A percentile compares a stretch with the other conserved stretches of the same genome.
phyloP scores from a whole-genome alignment of 2,329 filamentous ascomycete species.

The Hypoxylon sp. region DNA sequence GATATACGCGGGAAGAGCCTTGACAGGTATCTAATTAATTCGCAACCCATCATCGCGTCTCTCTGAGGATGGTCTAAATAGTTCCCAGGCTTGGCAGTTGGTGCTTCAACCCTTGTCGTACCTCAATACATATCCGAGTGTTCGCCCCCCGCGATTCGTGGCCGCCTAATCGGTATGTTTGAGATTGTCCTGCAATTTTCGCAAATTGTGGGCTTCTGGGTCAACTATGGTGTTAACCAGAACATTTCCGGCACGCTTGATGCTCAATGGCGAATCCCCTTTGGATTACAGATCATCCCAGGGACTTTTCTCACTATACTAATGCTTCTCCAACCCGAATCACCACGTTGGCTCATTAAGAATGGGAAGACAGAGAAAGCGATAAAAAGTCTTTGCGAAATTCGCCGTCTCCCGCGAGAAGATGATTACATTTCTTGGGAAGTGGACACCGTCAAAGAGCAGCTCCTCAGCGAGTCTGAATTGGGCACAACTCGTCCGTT shows the following conservation, averaged over 20 bases:
- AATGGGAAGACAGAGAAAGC: constrained; percentile 67
- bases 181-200: constrained; percentile 69
- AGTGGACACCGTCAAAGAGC: constrained; percentile 70
- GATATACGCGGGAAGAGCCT: constrained; percentile 66
- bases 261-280: constrained; percentile 66
- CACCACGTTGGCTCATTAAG: constrained; percentile 71
- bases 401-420: constrained; percentile 64
- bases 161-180: constrained; percentile 68
- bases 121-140: constrained; percentile 64
- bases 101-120: constrained; percentile 64
- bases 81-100: constrained; percentile 45
- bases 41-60: constrained; percentile 10
- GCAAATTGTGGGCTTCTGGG: constrained; percentile 67
- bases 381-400: constrained; percentile 67
- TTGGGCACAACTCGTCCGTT: constrained; percentile 6
- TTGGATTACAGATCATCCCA: constrained; percentile 70
- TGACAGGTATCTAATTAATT: constrained; percentile 64
- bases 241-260: constrained; percentile 50
- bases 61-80: background rate
- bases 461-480: constrained; percentile 54
- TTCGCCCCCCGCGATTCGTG: constrained; percentile 67
- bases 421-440: constrained; percentile 75
- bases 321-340: constrained; percentile 66
- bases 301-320: constrained; percentile 66
- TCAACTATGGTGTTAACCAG: constrained; percentile 59